These are phyloP conservation scores for Candida sithepensis DNA, from an alignment of 805 yeast species.

Conservation along the genomic window DNA sequence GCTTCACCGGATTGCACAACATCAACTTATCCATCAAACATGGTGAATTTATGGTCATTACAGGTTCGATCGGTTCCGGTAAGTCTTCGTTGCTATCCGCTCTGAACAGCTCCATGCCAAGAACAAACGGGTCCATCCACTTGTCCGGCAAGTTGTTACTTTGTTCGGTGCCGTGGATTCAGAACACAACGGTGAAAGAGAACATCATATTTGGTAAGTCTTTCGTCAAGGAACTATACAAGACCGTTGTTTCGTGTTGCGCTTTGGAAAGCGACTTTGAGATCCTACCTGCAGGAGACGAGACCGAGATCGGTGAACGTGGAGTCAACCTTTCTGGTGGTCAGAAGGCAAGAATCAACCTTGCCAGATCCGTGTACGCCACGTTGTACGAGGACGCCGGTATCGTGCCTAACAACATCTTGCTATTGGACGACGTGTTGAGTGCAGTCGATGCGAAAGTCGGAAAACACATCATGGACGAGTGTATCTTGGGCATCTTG, in stretches of 20 bases:
- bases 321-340: conserved; percentile 87
- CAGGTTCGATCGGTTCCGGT: conserved; percentile 68
- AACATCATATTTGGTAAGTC: conserved; percentile 64
- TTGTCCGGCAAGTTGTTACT: conserved; percentile 51
- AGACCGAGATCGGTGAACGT: conserved; percentile 79
- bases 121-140: conserved; percentile 46
- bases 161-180: conserved; percentile 70
- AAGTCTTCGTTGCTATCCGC: conserved; percentile 72
- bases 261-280: conserved; percentile 64
- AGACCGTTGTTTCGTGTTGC: conserved; percentile 56
- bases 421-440: conserved; percentile 60
- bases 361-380: conserved; percentile 69
- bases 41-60: conserved; percentile 71
- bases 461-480: conserved; percentile 49
- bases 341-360: conserved; percentile 72
- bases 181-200: conserved; percentile 72
- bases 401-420: conserved; percentile 41
- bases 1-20: conserved; percentile 42
- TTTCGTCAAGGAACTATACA: conserved; percentile 47
- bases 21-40: conserved; percentile 50
- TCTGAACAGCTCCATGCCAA: conserved; percentile 63
- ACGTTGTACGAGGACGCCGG: conserved; percentile 17
- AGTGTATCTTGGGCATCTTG: conserved; percentile 61
- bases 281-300: conserved; percentile 69
- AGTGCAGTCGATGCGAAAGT: conserved; percentile 76